phyloP scores from a whole-genome alignment of 1,284 basidiomycete genomes.

The Neotropicomus parvogracilis region DNA sequence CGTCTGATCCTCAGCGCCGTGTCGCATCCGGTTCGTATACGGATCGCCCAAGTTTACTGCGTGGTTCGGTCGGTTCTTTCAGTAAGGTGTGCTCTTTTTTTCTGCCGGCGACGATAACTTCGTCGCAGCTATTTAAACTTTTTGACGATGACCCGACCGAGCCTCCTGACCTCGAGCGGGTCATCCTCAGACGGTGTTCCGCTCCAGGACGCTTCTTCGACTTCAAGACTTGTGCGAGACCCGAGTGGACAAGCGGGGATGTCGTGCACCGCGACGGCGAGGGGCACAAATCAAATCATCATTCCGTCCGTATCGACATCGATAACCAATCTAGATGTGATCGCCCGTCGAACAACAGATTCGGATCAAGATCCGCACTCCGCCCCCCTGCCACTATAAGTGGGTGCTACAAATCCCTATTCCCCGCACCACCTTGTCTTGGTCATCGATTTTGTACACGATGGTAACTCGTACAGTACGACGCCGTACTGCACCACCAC shows the following conservation, averaged over 20 bases:
- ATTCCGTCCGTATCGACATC: constrained; percentile 28
- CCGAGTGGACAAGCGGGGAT: background rate
- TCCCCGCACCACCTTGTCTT: constrained; percentile 36
- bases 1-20: background rate
- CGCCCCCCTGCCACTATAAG: constrained; percentile 53
- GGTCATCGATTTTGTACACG: constrained; percentile 34
- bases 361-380: constrained; percentile 74
- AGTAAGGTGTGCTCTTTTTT: constrained; percentile 2
- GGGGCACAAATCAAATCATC: constrained; percentile 12
- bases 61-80: constrained; percentile 3
- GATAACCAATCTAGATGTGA: constrained; percentile 29
- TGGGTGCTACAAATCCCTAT: constrained; percentile 36
- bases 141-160: constrained; percentile 19
- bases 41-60: background rate
- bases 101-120: constrained; percentile 11
- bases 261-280: constrained; percentile 5
- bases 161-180: background rate
- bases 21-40: background rate
- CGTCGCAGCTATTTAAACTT: constrained; percentile 21
- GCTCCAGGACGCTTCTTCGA: background rate
- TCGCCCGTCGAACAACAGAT: constrained; percentile 25
- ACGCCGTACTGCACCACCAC: background rate
- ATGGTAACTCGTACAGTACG: constrained; percentile 24
- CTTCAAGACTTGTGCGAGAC: background rate
- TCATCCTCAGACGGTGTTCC: constrained; percentile 2